Evolutionary conservation across 192 early-diverging fungal species (phyloP), one percentile per base, ranked within the genome.

Genomic region (Entomortierella beljakovae): DNA sequence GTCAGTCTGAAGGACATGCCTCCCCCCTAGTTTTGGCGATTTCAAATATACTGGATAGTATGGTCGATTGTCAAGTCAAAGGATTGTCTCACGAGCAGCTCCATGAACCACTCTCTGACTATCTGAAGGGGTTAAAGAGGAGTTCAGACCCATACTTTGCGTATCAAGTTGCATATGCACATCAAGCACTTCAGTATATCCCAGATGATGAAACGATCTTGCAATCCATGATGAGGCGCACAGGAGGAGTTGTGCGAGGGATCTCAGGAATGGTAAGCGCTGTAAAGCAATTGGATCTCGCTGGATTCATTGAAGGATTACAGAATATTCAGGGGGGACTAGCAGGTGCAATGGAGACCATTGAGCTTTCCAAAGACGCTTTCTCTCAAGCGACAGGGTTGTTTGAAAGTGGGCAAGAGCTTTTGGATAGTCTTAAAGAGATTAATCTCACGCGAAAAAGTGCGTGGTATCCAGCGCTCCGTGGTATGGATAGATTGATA

Each of bases 51-150:
- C 23, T 64, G 32, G 62, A 64, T 52, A 52, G 51, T 5, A 54
- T 54, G 62, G 62, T 34, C n/a, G 62, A 64, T 52, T 6, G 49
- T 26, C 7, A 54, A 3, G 35, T 64, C 62, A 64, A 64, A 35
- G 62, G 37, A n/a, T 26, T 52, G 51, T 18, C 52, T 26, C 62
- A 52, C 13, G 62, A 38, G 7, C 11, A 40, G 4, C 46, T 64
- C 20, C 62, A 54, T 40, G 37, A 2, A 6, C 51, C 62, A 15
- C 35, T 64, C 23, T 11, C 33, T 1, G 31, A 9, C 2, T 64
- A 64, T 64, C 28, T 64, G 23, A 5, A 54, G 13, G 62, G 51
- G 29, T 25, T 64, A 8, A 54, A 64, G 33, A 38, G 23, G 10
- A 40, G 1, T 52, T 2, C 16, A 1, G 62, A 64, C 50, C 51